Percentiles rank a stretch among this genome's conserved stretches.
phyloP scores from a whole-genome alignment of 2,329 filamentous ascomycete genomes.

The Leptosphaerulina australis region DNA sequence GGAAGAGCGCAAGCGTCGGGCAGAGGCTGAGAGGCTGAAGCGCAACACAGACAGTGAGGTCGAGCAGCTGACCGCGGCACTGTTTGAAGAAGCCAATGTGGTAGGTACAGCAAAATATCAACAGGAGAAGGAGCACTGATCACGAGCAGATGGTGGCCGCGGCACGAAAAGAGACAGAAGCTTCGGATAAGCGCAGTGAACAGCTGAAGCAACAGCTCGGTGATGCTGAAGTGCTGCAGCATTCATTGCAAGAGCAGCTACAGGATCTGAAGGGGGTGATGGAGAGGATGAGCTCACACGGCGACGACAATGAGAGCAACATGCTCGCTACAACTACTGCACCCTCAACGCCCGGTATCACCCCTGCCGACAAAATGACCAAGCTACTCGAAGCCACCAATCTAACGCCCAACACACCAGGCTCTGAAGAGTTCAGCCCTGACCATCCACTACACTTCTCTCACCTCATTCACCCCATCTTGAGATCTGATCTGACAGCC shows the following conservation, averaged over 20 bases:
- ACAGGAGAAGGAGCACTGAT: conserved; percentile 20
- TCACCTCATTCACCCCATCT: conserved; percentile 80
- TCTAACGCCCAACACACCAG: conserved; percentile 56
- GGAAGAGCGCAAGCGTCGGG: conserved; percentile 50
- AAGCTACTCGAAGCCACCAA: conserved; percentile 67
- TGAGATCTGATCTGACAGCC: conserved; percentile 78
- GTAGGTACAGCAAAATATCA: conserved; percentile 47
- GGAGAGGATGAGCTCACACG: conserved; percentile 79
- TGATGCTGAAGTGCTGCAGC: conserved; percentile 83
- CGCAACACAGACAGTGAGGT: conserved; percentile 90
- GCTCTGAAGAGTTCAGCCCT: conserved; percentile 61
- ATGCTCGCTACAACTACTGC: conserved; percentile 68
- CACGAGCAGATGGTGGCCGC: conserved; percentile 78
- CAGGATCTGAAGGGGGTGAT: conserved; percentile 89
- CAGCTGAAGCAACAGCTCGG: conserved; percentile 83
- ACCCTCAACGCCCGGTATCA: conserved; percentile 78
- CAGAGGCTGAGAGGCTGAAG: conserved; percentile 67
- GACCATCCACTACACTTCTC: conserved; percentile 75
- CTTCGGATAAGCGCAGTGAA: conserved; percentile 81
- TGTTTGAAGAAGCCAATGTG: conserved; percentile 98
- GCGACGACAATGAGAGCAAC: conserved; percentile 72
- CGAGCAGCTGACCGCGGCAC: conserved; percentile 83
- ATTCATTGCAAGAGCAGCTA: conserved; percentile 91
- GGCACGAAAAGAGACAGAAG: conserved; percentile 83
- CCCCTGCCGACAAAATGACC: conserved; percentile 61